Evolutionary conservation across 164 flowering plant species (phyloP).

Genomic region (Umbilicus rupestris): DNA sequence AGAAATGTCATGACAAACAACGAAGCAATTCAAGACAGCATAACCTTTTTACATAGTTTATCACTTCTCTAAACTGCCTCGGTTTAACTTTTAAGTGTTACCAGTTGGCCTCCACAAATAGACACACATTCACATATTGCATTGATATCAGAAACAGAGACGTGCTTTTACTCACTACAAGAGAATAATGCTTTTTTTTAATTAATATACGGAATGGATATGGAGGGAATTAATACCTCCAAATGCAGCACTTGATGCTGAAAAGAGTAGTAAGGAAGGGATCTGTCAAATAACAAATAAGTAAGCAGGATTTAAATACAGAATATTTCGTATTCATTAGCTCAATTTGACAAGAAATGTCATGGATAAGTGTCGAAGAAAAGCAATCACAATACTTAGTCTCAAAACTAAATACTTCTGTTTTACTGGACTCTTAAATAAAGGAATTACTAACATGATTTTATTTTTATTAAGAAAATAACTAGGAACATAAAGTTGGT

Average conservation of each 20-base stretch:
- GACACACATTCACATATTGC: neutral
- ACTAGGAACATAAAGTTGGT: neutral
- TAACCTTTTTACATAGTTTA: neutral
- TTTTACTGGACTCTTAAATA: no score
- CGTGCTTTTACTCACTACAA: neutral
- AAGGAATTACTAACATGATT: no score
- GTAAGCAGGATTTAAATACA: neutral
- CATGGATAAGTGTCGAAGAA: neutral
- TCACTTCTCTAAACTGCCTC: neutral
- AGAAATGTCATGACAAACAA: neutral
- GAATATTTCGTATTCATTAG: neutral
- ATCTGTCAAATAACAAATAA: conserved; percentile 28
- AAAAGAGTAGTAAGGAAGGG: conserved; percentile 52
- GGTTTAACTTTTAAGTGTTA: neutral
- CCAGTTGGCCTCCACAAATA: neutral
- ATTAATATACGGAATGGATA: neutral
- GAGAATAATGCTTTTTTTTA: neutral
- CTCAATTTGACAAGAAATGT: neutral
- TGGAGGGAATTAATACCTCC: conserved; percentile 47
- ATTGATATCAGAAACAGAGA: neutral
- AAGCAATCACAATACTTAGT: no score
- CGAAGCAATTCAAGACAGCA: neutral
- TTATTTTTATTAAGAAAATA: no score
- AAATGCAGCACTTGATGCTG: conserved; percentile 72
- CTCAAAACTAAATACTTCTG: no score